phyloP scores from a whole-genome alignment of 2,329 filamentous ascomycete genomes.

The Colletotrichum sp. region DNA sequence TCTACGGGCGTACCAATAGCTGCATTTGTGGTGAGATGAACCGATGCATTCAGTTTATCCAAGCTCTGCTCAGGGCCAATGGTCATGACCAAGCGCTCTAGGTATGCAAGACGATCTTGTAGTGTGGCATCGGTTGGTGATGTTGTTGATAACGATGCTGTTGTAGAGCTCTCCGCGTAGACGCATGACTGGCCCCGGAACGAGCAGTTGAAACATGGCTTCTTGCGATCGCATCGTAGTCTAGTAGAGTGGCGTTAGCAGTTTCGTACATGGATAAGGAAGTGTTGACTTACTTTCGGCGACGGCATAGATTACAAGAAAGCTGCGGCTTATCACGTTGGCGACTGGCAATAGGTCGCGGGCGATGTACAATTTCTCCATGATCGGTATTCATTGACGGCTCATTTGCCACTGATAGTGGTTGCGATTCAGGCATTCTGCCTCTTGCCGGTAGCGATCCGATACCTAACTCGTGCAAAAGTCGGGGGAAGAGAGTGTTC shows the following conservation, averaged over 20 bases:
- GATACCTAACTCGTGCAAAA: background rate
- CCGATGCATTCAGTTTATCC: fast-evolving
- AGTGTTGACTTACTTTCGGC: constrained; percentile 32
- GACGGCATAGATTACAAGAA: constrained; percentile 37
- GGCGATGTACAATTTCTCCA: background rate
- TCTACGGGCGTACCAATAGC: background rate
- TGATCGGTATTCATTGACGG: background rate
- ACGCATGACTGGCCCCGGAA: constrained; percentile 9
- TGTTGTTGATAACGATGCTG: fast-evolving
- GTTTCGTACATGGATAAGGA: too few relatives aligned
- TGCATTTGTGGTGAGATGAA: too few relatives aligned
- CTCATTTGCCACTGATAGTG: background rate
- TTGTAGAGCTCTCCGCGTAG: constrained; percentile 24
- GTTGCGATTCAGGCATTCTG: background rate
- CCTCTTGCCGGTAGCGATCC: background rate
- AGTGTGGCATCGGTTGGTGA: background rate
- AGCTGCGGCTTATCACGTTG: constrained; percentile 36
- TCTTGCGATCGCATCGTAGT: constrained; percentile 27
- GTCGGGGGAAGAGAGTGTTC: background rate
- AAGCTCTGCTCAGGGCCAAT: background rate
- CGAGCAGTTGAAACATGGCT: constrained; percentile 26
- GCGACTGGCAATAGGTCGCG: constrained; percentile 20
- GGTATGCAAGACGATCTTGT: constrained; percentile 27
- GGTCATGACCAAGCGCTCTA: constrained; percentile 32
- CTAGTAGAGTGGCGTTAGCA: background rate